Percentiles rank a stretch among this genome's conserved stretches.
phyloP scores from a whole-genome alignment of 2,329 filamentous ascomycete genomes.

The Fusarium armeniacum region DNA sequence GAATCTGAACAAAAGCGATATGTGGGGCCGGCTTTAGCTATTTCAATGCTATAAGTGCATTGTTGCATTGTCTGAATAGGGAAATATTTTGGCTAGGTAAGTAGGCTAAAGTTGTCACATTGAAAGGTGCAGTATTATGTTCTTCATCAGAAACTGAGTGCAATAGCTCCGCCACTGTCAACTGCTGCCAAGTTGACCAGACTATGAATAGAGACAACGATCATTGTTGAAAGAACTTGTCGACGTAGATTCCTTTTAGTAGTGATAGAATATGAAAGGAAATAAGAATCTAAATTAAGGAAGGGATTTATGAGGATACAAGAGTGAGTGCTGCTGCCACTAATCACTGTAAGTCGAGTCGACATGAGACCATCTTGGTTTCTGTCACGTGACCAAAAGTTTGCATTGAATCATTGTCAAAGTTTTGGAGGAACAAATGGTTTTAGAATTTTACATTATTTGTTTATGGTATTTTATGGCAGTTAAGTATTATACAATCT shows the following conservation, averaged over 20 bases:
- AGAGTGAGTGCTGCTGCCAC: too few species aligned
- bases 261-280: neutral
- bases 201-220: neutral
- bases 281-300: neutral
- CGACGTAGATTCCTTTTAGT: neutral
- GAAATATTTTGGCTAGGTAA: neutral
- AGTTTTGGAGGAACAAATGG: neutral
- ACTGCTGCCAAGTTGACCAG: neutral
- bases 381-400: too few species aligned
- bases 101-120: neutral
- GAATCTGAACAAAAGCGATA: neutral
- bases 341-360: too few species aligned
- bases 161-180: neutral
- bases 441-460: neutral
- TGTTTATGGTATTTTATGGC: neutral
- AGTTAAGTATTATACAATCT: slow-evolving; percentile 21
- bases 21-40: neutral
- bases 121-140: neutral
- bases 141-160: neutral
- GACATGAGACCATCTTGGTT: too few species aligned
- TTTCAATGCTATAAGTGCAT: too few species aligned
- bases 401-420: too few species aligned
- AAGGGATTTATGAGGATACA: too few species aligned
- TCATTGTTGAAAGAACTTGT: neutral
- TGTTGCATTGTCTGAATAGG: neutral